Base-by-base conservation (phyloP, 176 grass and related monocot genomes). In the Oryza australiensis region DNA sequence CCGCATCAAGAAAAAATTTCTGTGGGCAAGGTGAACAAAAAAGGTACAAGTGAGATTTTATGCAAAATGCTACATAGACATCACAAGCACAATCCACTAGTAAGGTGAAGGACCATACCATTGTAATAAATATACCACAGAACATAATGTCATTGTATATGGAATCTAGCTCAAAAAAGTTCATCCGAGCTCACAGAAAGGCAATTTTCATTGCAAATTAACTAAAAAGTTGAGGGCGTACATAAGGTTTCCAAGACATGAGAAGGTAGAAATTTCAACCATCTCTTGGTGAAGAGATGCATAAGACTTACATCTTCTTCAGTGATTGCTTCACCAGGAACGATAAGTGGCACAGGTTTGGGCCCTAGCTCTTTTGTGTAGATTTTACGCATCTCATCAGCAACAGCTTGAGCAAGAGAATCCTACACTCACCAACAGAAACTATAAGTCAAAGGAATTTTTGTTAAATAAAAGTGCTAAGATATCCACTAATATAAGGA, bases 1-100 rank as follows among this genome's bases (percentile, higher is more conserved):
- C 95, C 73, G 93, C 96, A 77, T 99, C 96, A 12, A 95, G 85
- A 85, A 99, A 99, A 82, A 89, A 94, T 84, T 88, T 99, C 91
- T 97, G 89, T 78, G 87, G 42, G 11, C n/a, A 62, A 88, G 9
- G 35, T 68, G 34, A 76, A 82, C 16, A 57, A 57, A 48, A 72
- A 30, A 53, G 16, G 35, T 72, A 81, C 18, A 42, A 53, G 59
- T 64, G 18, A 83, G 83, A 53, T 49, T 26, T 37, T 55, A 40
- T 2, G 2, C 20, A 55, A 30, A 66, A 0, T 30, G 6, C 1
- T 10, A 26, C 29, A 51, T 24, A 68, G 20, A 37, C 24, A 74
- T 74, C 34, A 73, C 18, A 82, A 62, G 62, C 12, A 38, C 2
- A 48, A 77, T 45, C 40, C 45, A 67, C 4, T 64, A 12, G 15